Conservation (phyloP, 2,329 filamentous ascomycete species). For the Huntiella decipiens region DNA sequence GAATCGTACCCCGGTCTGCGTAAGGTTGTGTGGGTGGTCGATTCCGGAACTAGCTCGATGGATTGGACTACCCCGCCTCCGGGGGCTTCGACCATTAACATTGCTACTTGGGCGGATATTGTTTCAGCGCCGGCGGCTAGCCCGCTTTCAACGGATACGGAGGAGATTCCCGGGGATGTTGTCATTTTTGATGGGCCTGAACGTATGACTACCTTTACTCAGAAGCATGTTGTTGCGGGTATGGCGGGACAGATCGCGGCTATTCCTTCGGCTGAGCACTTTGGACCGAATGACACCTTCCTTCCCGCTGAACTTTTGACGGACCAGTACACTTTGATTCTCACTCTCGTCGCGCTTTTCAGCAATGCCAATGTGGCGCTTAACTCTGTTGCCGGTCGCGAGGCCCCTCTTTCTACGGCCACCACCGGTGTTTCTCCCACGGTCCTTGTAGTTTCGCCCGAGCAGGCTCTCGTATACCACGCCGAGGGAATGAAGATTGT, state of each 20-base stretch:
- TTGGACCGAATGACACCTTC: constrained; percentile 60
- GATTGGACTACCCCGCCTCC: constrained; percentile 84
- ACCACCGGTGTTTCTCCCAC: constrained; percentile 62
- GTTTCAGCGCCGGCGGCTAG: constrained; percentile 36
- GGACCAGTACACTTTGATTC: constrained; percentile 56
- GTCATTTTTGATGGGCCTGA: constrained; percentile 50
- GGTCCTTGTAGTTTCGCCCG: constrained; percentile 58
- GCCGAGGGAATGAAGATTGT: constrained; percentile 1
- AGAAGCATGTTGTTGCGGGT: constrained; percentile 71
- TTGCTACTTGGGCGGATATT: constrained; percentile 87
- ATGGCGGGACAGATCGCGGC: constrained; percentile 60
- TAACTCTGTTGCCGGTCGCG: constrained; percentile 65
- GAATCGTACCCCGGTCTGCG: constrained; percentile 51
- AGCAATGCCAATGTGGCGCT: constrained; percentile 71
- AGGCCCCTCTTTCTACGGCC: constrained; percentile 52
- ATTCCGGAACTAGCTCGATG: constrained; percentile 76
- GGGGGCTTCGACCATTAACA: constrained; percentile 55
- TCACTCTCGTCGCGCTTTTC: constrained; percentile 68
- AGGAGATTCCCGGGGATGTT: constrained; percentile 32
- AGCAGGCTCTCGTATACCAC: constrained; percentile 16
- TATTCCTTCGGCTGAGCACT: constrained; percentile 54
- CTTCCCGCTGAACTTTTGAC: constrained; percentile 68
- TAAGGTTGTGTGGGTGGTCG: constrained; percentile 80
- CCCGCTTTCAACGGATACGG: constrained; percentile 40
- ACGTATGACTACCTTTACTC: constrained; percentile 66